phyloP scores from a whole-genome alignment of 768 basidiomycete genomes.

The Thelephora ganbajun region DNA sequence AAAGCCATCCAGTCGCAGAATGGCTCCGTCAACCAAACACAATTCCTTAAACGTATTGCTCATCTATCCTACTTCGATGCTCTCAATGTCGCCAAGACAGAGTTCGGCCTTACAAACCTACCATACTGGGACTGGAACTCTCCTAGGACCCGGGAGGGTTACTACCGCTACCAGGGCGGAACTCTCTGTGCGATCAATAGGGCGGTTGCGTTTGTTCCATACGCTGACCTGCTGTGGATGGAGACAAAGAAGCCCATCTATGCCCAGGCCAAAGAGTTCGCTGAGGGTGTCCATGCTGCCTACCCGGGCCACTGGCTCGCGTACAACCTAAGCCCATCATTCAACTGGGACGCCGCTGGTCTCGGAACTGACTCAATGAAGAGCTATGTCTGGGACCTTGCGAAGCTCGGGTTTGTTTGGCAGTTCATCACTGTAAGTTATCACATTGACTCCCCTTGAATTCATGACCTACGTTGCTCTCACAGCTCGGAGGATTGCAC shows the following conservation, averaged over 20 bases:
- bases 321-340: conserved; percentile 90
- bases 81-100: conserved; percentile 59
- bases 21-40: conserved; percentile 30
- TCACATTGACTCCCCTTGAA: background rate
- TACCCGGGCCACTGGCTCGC: conserved; percentile 90
- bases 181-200: conserved; percentile 91
- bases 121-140: conserved; percentile 95
- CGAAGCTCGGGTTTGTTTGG: conserved; percentile 94
- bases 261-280: conserved; percentile 84
- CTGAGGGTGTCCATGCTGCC: conserved; percentile 69
- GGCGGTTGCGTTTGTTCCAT: conserved; percentile 85
- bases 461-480: conserved; percentile 1
- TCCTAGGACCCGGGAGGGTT: conserved; percentile 90
- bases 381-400: conserved; percentile 82
- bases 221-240: conserved; percentile 91
- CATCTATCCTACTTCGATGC: conserved; percentile 60
- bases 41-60: conserved; percentile 49
- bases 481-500: conserved; percentile 87
- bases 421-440: conserved; percentile 91
- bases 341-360: conserved; percentile 92
- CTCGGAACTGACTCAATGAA: conserved; percentile 77
- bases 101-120: conserved; percentile 57
- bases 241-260: conserved; percentile 94
- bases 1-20: conserved; percentile 46
- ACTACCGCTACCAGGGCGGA: conserved; percentile 94